Evolutionary conservation across 1,139 yeast genomes (phyloP).

Genomic region (Candida frijolesensis): DNA sequence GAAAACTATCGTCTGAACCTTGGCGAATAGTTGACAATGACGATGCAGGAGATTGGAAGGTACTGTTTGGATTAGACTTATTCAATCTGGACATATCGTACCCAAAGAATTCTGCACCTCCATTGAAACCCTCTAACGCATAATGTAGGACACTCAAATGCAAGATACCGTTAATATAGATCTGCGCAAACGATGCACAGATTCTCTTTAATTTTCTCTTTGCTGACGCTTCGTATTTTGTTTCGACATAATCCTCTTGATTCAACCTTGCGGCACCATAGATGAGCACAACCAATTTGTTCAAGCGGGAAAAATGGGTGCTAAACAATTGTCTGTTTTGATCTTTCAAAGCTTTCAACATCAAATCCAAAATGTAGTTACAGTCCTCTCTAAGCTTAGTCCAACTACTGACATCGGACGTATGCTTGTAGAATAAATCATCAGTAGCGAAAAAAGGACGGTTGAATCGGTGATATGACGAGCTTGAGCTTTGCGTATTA

Average conservation of each 20-base stretch:
- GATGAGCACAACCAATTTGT: slow-evolving; percentile 48
- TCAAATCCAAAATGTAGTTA: slow-evolving; percentile 45
- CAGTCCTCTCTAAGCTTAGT: slow-evolving; percentile 50
- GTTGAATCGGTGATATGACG: slow-evolving; percentile 43
- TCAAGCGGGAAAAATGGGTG: slow-evolving; percentile 52
- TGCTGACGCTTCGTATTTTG: slow-evolving; percentile 48
- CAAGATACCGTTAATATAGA: slow-evolving; percentile 60
- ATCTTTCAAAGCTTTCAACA: slow-evolving; percentile 51
- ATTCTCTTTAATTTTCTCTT: slow-evolving; percentile 52
- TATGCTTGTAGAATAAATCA: slow-evolving; percentile 55
- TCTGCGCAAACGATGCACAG: slow-evolving; percentile 56
- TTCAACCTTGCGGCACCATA: slow-evolving; percentile 56
- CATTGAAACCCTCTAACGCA: slow-evolving; percentile 24
- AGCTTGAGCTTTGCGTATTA: slow-evolving; percentile 27
- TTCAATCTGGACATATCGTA: slow-evolving; percentile 36
- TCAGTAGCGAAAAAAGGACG: slow-evolving; percentile 46
- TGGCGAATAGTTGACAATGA: slow-evolving; percentile 30
- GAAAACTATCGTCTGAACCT: slow-evolving; percentile 16
- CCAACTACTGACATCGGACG: slow-evolving; percentile 63
- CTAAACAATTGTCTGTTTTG: slow-evolving; percentile 53
- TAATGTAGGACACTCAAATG: slow-evolving; percentile 49
- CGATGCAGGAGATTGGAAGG: slow-evolving; percentile 22
- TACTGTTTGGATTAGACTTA: slow-evolving; percentile 26
- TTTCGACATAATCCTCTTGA: slow-evolving; percentile 48
- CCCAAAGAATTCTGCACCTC: slow-evolving; percentile 34